A percentile compares a stretch with the other conserved stretches of the same genome.
phyloP scores from a whole-genome alignment of 345 rosid species.

The Psidium friedrichsthalianum region DNA sequence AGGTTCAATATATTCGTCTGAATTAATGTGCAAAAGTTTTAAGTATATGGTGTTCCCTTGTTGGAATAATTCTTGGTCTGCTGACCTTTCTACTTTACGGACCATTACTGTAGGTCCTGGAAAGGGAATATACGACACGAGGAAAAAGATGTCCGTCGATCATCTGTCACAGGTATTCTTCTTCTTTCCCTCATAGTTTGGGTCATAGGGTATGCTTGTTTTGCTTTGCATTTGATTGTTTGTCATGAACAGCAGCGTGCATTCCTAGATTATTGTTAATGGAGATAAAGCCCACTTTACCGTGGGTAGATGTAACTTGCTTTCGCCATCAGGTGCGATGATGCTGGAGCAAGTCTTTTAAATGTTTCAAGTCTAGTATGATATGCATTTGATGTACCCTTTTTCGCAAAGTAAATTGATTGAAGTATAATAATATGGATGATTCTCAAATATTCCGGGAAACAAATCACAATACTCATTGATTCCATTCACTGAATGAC shows the following conservation, averaged over 20 bases:
- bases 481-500: not conserved
- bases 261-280: not conserved
- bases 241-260: not conserved
- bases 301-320: not conserved
- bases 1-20: not conserved
- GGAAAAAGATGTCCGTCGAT: slow-evolving; percentile 45
- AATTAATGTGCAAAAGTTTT: not conserved
- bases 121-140: slow-evolving; percentile 27
- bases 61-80: not conserved
- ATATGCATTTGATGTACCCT: not conserved
- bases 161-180: slow-evolving; percentile 56
- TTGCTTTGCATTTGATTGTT: not conserved
- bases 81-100: not conserved
- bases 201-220: not conserved
- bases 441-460: not conserved
- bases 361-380: not conserved
- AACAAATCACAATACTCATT: not conserved
- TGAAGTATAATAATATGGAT: not conserved
- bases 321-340: not conserved
- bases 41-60: not conserved
- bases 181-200: not conserved
- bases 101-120: slow-evolving; percentile 48
- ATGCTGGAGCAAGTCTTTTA: not conserved
- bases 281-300: not conserved
- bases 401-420: not conserved